These are phyloP conservation scores for Megacollybia platyphylla DNA, from an alignment of 1,284 basidiomycete genomes.

Conservation along the genomic window DNA sequence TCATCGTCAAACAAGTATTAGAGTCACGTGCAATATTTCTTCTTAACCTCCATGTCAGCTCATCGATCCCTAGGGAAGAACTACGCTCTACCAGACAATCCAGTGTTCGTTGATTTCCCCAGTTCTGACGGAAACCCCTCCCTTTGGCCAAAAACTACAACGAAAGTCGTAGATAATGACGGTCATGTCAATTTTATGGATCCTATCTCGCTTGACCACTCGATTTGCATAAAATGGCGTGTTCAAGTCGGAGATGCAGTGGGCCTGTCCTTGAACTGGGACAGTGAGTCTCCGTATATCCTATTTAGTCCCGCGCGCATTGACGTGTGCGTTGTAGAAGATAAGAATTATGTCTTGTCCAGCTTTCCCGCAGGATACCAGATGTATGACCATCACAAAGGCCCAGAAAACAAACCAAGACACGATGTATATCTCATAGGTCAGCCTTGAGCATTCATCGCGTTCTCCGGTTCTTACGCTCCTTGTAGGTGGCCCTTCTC, in stretches of 20 bases:
- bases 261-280: slow-evolving; percentile 35
- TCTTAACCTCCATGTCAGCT: slow-evolving; percentile 17
- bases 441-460: slow-evolving; percentile 17
- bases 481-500: slow-evolving; percentile 22
- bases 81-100: slow-evolving; percentile 32
- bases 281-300: slow-evolving; percentile 23
- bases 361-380: slow-evolving; percentile 55
- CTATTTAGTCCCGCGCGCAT: neutral
- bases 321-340: slow-evolving; percentile 21
- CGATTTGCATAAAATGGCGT: slow-evolving; percentile 48
- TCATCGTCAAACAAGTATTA: neutral
- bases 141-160: slow-evolving; percentile 46
- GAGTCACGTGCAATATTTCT: neutral
- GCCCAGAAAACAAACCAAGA: slow-evolving; percentile 34
- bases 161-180: slow-evolving; percentile 33
- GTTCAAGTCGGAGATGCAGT: slow-evolving; percentile 39
- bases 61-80: slow-evolving; percentile 17
- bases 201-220: slow-evolving; percentile 33
- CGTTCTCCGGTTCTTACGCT: slow-evolving; percentile 9
- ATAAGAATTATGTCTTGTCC: slow-evolving; percentile 45
- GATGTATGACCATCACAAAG: slow-evolving; percentile 69
- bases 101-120: slow-evolving; percentile 43
- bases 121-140: slow-evolving; percentile 42
- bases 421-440: slow-evolving; percentile 71
- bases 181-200: slow-evolving; percentile 63